Evolutionary conservation across 306 rosid species (phyloP).

Genomic region (Corylus americana): DNA sequence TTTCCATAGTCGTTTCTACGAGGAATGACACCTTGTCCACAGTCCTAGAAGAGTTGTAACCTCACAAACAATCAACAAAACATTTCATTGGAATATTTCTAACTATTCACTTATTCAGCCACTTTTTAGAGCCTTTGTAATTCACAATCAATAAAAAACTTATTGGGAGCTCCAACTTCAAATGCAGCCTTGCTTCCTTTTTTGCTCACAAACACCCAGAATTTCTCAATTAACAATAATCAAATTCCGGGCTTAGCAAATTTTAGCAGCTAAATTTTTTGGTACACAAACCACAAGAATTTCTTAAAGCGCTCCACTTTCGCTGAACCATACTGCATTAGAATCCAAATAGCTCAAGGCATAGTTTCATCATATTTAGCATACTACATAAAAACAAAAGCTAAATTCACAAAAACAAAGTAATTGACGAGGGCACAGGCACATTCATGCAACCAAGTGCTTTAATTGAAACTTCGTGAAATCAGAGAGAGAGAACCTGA

Average conservation of each 20-base stretch:
- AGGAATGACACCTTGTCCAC: not conserved
- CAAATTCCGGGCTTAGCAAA: not conserved
- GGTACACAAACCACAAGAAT: not conserved
- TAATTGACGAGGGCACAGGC: not conserved
- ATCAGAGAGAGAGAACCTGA: constrained; percentile 12
- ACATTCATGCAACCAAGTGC: not conserved
- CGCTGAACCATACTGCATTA: not conserved
- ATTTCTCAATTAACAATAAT: not conserved
- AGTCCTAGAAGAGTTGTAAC: not conserved
- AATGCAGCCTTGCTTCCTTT: not conserved
- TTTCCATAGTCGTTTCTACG: not conserved
- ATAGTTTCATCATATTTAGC: constrained; percentile 2
- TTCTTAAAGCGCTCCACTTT: not conserved
- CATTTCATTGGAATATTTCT: not conserved
- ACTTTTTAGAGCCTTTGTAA: not conserved
- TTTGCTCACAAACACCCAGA: not conserved
- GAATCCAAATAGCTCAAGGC: not conserved
- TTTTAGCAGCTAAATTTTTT: not conserved
- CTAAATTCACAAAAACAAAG: not conserved
- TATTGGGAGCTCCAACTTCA: not conserved
- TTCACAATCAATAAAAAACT: not conserved
- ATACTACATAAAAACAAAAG: not conserved
- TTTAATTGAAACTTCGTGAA: not conserved
- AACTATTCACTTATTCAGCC: not conserved
- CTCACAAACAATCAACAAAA: not conserved